Evolutionary conservation across 2,329 filamentous ascomycete species (phyloP).

Genomic region (Coniochaeta sp.): DNA sequence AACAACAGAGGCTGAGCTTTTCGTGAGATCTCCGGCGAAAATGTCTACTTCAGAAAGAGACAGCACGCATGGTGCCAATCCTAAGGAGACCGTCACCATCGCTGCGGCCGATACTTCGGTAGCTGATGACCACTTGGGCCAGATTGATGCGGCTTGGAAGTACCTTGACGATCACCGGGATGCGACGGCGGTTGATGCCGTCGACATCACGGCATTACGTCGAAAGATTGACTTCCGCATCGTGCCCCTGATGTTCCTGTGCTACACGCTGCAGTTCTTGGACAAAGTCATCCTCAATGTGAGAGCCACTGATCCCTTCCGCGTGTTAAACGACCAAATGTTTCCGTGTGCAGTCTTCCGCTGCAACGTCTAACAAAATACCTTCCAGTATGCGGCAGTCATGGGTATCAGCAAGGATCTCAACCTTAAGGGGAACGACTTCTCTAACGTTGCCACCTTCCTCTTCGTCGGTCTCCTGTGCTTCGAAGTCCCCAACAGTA

Average conservation of each 20-base stretch:
- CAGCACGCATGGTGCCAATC: neutral
- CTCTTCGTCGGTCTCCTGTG: conserved; percentile 56
- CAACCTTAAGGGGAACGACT: conserved; percentile 50
- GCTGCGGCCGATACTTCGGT: neutral
- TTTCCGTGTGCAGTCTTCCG: neutral
- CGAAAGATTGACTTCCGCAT: conserved; percentile 53
- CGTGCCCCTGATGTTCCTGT: conserved; percentile 54
- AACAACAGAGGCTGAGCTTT: no score
- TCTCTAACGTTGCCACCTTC: conserved; percentile 54
- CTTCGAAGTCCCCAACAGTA: conserved; percentile 54
- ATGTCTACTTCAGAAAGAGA: conserved; percentile 10
- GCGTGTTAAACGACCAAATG: conserved; percentile 4
- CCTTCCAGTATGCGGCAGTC: conserved; percentile 52
- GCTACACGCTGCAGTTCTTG: conserved; percentile 57
- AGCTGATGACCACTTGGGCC: conserved; percentile 9
- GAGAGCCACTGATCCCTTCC: conserved; percentile 15
- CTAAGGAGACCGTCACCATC: conserved; percentile 10
- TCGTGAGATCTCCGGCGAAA: no score
- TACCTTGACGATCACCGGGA: conserved; percentile 35
- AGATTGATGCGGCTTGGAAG: conserved; percentile 38
- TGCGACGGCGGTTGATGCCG: conserved; percentile 16
- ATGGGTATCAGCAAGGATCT: conserved; percentile 55
- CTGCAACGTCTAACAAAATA: neutral
- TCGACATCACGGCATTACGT: conserved; percentile 38
- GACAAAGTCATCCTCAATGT: conserved; percentile 60